Conservation (phyloP, 306 rosid genomes). For the Phaseolus lunatus region DNA sequence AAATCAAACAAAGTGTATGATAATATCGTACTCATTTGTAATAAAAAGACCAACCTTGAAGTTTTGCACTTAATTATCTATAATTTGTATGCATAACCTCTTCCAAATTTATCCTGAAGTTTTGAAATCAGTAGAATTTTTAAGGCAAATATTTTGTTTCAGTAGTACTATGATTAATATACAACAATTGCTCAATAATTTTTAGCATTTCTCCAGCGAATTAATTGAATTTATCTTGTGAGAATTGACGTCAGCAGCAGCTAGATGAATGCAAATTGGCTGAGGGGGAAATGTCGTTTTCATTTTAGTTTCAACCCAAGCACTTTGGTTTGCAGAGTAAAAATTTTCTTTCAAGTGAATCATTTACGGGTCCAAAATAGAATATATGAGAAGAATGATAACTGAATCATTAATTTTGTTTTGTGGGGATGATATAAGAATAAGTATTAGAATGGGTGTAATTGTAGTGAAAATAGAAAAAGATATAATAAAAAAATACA, state of each 20-base stretch:
- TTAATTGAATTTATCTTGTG: neutral
- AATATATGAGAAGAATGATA: too few relatives aligned
- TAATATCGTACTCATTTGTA: neutral
- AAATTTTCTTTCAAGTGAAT: neutral
- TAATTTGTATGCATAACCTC: neutral
- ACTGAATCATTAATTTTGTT: too few relatives aligned
- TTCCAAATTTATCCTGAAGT: neutral
- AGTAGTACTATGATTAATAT: neutral
- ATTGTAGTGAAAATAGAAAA: too few relatives aligned
- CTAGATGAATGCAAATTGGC: neutral
- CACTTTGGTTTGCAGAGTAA: neutral
- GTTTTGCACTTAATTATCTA: neutral
- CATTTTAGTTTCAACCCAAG: neutral
- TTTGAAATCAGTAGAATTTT: neutral
- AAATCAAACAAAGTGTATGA: neutral
- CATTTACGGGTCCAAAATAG: neutral
- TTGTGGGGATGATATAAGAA: too few relatives aligned
- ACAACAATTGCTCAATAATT: too few relatives aligned
- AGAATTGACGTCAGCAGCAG: neutral
- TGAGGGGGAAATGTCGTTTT: neutral
- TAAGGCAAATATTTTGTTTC: neutral
- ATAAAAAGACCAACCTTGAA: neutral
- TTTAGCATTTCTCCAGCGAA: neutral
- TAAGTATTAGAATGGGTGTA: too few relatives aligned
- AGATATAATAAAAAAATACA: too few relatives aligned